Evolutionary conservation across 495 filamentous ascomycete species (phyloP).

Genomic region (Mycothermus thermophilus): DNA sequence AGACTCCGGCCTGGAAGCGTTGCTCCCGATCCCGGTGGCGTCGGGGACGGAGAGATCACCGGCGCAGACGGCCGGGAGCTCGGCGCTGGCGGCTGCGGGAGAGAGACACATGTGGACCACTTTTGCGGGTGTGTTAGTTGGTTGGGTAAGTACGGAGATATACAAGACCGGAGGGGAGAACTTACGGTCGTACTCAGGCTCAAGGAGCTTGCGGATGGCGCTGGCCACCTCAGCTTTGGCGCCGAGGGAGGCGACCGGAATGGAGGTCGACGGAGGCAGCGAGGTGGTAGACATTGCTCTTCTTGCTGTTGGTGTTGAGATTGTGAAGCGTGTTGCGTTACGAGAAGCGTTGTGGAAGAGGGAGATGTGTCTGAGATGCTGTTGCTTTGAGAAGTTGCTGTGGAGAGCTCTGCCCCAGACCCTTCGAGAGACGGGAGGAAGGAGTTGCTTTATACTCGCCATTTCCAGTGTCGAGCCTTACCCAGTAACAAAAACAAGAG

Average conservation of each 20-base stretch:
- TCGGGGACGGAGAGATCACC: constrained; percentile 5
- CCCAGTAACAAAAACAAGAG: too few species aligned
- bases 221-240: constrained; percentile 13
- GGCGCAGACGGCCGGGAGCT: constrained; percentile 15
- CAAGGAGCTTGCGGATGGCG: constrained; percentile 9
- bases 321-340: neutral
- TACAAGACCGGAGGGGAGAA: too few species aligned
- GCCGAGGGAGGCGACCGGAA: constrained; percentile 17
- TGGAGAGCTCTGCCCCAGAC: too few species aligned
- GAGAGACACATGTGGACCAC: constrained; percentile 17
- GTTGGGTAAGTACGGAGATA: too few species aligned
- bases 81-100: constrained; percentile 7
- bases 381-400: too few species aligned
- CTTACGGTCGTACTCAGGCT: constrained; percentile 20
- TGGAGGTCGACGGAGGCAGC: constrained; percentile 3
- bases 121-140: constrained; percentile 2
- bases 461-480: too few species aligned
- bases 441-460: too few species aligned
- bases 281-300: too few species aligned
- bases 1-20: constrained; percentile 3
- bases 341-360: neutral
- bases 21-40: constrained; percentile 14
- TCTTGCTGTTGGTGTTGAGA: constrained; percentile 2
- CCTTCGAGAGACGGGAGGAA: too few species aligned
- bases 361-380: too few species aligned